These are phyloP conservation scores for Xylariales sp. DNA, from an alignment of 2,329 filamentous ascomycete genomes.

Conservation along the genomic window DNA sequence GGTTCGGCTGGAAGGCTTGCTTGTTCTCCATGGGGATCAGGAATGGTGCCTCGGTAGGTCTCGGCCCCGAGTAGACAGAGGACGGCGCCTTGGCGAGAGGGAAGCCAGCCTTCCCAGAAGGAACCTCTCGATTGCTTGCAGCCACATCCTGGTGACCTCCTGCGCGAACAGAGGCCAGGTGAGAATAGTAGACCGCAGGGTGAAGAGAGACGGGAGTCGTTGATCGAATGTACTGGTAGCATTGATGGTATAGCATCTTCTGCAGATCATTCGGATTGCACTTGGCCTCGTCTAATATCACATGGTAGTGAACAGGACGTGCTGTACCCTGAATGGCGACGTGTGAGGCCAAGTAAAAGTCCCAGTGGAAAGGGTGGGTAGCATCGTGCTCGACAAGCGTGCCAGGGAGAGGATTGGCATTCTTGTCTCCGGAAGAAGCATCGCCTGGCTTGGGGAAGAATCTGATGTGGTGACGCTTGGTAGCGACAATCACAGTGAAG, in stretches of 20 bases:
- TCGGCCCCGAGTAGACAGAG: slow-evolving; percentile 14
- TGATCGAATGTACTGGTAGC: slow-evolving; percentile 86
- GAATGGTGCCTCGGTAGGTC: slow-evolving; percentile 15
- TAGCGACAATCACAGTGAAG: slow-evolving; percentile 81
- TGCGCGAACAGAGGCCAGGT: slow-evolving; percentile 78
- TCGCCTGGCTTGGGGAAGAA: slow-evolving; percentile 70
- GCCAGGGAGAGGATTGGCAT: slow-evolving; percentile 79
- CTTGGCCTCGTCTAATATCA: slow-evolving; percentile 76
- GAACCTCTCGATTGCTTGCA: slow-evolving; percentile 39
- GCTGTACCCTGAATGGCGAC: slow-evolving; percentile 89
- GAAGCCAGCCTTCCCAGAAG: slow-evolving; percentile 34
- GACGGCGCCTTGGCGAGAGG: slow-evolving; percentile 23
- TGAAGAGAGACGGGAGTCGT: slow-evolving; percentile 88
- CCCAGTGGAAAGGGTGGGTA: slow-evolving; percentile 87
- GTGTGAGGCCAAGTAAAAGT: slow-evolving; percentile 67
- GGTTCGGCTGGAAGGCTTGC: slow-evolving; percentile 13
- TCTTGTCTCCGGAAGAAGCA: slow-evolving; percentile 55
- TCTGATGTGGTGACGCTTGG: slow-evolving; percentile 90
- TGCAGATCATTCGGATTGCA: slow-evolving; percentile 67
- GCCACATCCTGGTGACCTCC: slow-evolving; percentile 62
- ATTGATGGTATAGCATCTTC: slow-evolving; percentile 89
- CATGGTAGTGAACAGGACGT: slow-evolving; percentile 86
- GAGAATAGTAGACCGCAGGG: slow-evolving; percentile 93
- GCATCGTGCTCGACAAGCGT: slow-evolving; percentile 83
- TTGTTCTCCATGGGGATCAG: slow-evolving; percentile 25